Evolutionary conservation across 2,329 filamentous ascomycete genomes (phyloP), one percentile per base, ranked within the genome.

Genomic region (Fusarium chaquense): DNA sequence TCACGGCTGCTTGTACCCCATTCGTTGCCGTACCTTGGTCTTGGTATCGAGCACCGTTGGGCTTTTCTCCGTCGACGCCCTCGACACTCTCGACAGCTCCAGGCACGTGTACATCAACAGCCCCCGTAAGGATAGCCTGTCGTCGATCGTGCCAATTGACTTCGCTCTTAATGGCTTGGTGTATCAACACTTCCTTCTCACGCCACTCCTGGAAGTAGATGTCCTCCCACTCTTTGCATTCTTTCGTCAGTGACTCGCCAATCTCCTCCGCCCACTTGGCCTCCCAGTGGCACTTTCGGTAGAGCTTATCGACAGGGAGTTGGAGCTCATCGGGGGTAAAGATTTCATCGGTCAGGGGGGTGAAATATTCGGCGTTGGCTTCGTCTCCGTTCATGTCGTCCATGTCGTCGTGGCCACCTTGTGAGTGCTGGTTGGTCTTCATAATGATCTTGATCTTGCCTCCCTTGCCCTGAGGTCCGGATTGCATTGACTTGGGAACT

Each of bases 101-200:
- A 5, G 77, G 66, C 9, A 86, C 77, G 20, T 83, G 78, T 12
- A 85, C 82, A 22, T 85, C 82, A 2, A 81, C 83, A 5, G 79
- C 79, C 12, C 83, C 84, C 3, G 81, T 81, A 24, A 89, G 80
- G 7, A 90, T 86, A 6, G 84, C 83, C 72, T 85, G 81, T 41
- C 88, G 84, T 54, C 88, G 83, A 59, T 85, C 82, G 71, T 89
- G 87, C 81, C 90, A 89, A 77, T 90, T 88, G 35, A 87, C 83
- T 77, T 95, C 92, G 73, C 83, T 85, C 73, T 85, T 80, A 71
- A 93, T 85, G 33, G 91, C 85, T 75, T 93, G 92, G 60, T 93
- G 88, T n/a, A 96, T 79, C 20, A 95, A 79, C 32, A 93, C 85
- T 79, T 96, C 92, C 79, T 95, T 95, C 79, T 92, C 89, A 16